A percentile compares a stretch with the other conserved stretches of the same genome.
Evolutionary conservation across 805 yeast genomes (phyloP).

Genomic region (Diddensiella transvaalensis): DNA sequence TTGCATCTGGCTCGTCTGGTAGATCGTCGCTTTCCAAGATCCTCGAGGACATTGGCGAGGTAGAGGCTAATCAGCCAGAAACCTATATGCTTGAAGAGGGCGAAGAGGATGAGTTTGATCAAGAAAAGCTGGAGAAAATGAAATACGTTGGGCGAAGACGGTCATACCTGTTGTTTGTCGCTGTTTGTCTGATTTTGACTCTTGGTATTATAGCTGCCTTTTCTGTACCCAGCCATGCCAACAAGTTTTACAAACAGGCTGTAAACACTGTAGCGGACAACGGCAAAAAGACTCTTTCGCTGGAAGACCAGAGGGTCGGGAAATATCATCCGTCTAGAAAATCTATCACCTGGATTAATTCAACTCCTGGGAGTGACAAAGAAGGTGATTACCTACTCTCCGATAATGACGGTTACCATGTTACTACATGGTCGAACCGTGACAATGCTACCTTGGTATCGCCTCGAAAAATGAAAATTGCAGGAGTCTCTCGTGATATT

Average conservation of each 20-base stretch:
- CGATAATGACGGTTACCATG: constrained; percentile 36
- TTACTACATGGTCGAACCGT: constrained; percentile 44
- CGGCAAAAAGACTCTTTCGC: constrained; percentile 31
- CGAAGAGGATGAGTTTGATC: neutral
- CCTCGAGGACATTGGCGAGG: neutral
- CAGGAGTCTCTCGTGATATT: constrained; percentile 40
- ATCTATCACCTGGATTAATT: constrained; percentile 66
- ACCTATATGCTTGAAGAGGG: neutral
- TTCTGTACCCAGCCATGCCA: neutral
- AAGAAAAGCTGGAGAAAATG: neutral
- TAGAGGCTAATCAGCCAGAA: neutral
- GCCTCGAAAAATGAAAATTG: constrained; percentile 37
- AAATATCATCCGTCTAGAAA: constrained; percentile 51
- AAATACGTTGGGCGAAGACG: neutral
- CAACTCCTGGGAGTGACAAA: constrained; percentile 49
- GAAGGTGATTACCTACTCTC: constrained; percentile 63
- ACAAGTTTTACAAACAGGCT: neutral
- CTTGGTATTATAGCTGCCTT: neutral
- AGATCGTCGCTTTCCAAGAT: neutral
- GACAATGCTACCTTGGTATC: constrained; percentile 9
- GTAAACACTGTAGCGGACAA: neutral
- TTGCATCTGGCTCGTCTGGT: neutral
- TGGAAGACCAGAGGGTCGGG: constrained; percentile 50
- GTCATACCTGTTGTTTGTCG: neutral
- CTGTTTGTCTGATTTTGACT: neutral